Evolutionary conservation across 2,329 filamentous ascomycete genomes (phyloP).

Genomic region (Hyphodiscus sp.): DNA sequence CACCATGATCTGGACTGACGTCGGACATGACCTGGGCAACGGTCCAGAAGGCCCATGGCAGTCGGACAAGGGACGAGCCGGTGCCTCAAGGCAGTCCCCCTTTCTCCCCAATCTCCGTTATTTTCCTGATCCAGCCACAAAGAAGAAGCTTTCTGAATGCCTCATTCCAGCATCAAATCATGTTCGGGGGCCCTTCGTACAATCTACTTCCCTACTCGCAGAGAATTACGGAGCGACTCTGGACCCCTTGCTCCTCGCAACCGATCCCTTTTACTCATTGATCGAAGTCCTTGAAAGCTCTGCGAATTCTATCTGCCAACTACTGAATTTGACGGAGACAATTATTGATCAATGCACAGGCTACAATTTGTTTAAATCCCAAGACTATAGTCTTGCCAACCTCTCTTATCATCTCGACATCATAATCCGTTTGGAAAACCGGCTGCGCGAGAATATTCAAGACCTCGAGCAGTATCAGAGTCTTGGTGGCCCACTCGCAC

Average conservation of each 20-base stretch:
- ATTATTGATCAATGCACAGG: background rate
- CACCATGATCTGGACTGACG: constrained; percentile 35
- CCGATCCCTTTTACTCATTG: background rate
- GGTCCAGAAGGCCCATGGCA: background rate
- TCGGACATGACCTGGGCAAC: background rate
- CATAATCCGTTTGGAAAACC: background rate
- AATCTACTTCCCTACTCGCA: no score
- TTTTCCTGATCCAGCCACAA: background rate
- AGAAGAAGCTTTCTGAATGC: background rate
- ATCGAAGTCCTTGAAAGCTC: background rate
- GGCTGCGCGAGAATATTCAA: background rate
- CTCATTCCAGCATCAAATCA: background rate
- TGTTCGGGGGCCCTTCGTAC: no score
- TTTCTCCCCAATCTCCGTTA: no score
- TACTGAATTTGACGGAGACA: background rate
- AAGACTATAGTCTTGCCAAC: background rate
- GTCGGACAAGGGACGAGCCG: background rate
- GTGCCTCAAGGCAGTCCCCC: background rate
- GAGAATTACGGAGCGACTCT: background rate
- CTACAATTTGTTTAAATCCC: background rate
- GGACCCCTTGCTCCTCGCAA: background rate
- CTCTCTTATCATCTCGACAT: background rate
- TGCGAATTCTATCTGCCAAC: background rate
- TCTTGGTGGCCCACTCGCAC: no score
- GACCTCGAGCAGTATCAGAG: background rate